Evolutionary conservation across 164 flowering plant species (phyloP).

Genomic region (Echeveria elegans): DNA sequence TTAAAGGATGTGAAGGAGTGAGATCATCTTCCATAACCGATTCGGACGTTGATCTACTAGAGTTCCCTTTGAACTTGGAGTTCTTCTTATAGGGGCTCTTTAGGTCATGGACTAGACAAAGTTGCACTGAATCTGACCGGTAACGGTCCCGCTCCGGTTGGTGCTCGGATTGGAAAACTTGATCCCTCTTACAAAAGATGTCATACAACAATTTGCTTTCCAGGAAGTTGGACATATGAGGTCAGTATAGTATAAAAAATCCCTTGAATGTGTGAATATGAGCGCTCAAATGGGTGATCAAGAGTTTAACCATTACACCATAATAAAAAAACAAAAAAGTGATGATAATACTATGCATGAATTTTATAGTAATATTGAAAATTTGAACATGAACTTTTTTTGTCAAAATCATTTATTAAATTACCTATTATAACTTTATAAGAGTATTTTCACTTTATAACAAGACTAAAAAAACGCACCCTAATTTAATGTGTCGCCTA

Average conservation of each 20-base stretch:
- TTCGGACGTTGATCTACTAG: constrained; percentile 40
- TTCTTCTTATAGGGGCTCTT: constrained; percentile 56
- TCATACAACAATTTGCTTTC: constrained; percentile 51
- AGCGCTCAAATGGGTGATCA: too few relatives aligned
- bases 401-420: too few relatives aligned
- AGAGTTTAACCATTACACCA: too few relatives aligned
- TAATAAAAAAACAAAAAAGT: too few relatives aligned
- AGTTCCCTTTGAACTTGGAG: constrained; percentile 68
- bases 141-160: constrained; percentile 61
- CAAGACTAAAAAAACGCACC: too few relatives aligned
- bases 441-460: too few relatives aligned
- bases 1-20: not conserved
- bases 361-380: too few relatives aligned
- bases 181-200: constrained; percentile 30
- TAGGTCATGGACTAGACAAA: constrained; percentile 49
- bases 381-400: too few relatives aligned
- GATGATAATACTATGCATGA: too few relatives aligned
- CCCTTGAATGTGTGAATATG: too few relatives aligned
- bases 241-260: constrained; percentile 21
- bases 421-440: too few relatives aligned
- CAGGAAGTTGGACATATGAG: constrained; percentile 82
- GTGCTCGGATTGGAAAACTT: constrained; percentile 40
- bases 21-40: constrained; percentile 3
- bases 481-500: too few relatives aligned
- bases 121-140: constrained; percentile 35